phyloP scores from a whole-genome alignment of 140 eudicot genomes.

The Oenanthe javanica region DNA sequence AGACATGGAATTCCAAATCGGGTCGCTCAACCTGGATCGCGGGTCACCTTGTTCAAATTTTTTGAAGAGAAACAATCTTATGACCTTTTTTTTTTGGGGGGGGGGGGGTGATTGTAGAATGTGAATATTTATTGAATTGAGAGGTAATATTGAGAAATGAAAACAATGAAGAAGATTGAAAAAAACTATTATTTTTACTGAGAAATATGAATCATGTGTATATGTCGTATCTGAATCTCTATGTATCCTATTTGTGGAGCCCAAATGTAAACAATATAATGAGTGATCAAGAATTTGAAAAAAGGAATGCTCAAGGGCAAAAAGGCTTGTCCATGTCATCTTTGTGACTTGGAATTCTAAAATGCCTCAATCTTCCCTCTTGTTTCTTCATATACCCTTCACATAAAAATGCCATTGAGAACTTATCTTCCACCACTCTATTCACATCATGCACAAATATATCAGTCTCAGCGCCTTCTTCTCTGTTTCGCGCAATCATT shows the following conservation, averaged over 20 bases:
- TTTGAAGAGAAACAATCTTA: too few species aligned
- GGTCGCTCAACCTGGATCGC: too few species aligned
- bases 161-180: too few species aligned
- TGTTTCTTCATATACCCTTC: conserved; percentile 52
- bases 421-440: conserved; percentile 52
- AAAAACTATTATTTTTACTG: too few species aligned
- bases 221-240: not conserved
- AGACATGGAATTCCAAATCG: too few species aligned
- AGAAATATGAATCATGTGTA: not conserved
- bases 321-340: conserved; percentile 38
- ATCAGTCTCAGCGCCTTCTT: conserved; percentile 35
- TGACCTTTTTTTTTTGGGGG: too few species aligned
- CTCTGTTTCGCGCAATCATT: conserved; percentile 49
- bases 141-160: not conserved
- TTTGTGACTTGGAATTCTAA: conserved; percentile 48
- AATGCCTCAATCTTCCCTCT: conserved; percentile 55
- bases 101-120: too few species aligned
- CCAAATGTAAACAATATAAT: not conserved
- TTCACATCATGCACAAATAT: conserved; percentile 64
- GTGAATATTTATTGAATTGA: too few species aligned
- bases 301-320: conserved; percentile 29
- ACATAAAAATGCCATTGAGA: conserved; percentile 44
- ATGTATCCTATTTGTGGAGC: not conserved
- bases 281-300: not conserved
- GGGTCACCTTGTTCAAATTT: too few species aligned